A percentile compares a stretch with the other conserved stretches of the same genome.
These are phyloP conservation scores for Colletotrichum abscissum DNA, from an alignment of 2,329 filamentous ascomycete genomes.

Conservation along the genomic window DNA sequence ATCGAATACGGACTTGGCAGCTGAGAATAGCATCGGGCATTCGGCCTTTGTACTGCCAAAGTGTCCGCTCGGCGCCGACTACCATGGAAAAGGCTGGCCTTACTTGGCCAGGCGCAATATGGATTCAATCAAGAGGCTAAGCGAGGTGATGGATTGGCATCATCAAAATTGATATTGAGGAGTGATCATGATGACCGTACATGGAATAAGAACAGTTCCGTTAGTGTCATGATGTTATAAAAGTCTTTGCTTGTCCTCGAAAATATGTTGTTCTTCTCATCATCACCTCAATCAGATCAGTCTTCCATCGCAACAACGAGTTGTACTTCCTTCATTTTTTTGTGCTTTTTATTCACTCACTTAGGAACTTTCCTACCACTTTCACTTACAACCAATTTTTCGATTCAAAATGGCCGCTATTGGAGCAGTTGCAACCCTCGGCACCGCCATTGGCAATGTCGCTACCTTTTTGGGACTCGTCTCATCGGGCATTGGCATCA, in stretches of 20 bases:
- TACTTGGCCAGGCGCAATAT: not conserved
- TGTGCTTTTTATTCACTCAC: conserved; percentile 19
- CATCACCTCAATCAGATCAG: not conserved
- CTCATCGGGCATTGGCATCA: conserved; percentile 4
- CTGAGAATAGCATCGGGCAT: conserved; percentile 1
- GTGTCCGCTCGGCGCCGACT: not conserved
- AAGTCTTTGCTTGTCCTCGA: not conserved
- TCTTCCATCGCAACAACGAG: conserved; percentile 3
- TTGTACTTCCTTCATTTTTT: conserved; percentile 6
- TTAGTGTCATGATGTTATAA: not conserved
- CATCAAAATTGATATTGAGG: not conserved
- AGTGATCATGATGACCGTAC: not conserved
- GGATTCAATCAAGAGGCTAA: not conserved
- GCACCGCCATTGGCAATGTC: conserved; percentile 11
- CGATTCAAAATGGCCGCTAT: conserved; percentile 22
- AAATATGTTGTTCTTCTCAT: not conserved
- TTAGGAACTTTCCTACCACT: conserved; percentile 6
- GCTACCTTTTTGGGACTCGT: conserved; percentile 9
- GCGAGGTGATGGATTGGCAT: too few relatives aligned
- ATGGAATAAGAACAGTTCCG: not conserved
- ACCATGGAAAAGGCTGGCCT: not conserved
- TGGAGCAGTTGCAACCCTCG: conserved; percentile 18
- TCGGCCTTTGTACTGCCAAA: not conserved
- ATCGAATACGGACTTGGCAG: not conserved
- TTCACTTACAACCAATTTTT: conserved; percentile 6